Percentiles rank a stretch among this genome's conserved stretches.
phyloP scores from a whole-genome alignment of 148 eudicot species.

The Diospyros kaki region DNA sequence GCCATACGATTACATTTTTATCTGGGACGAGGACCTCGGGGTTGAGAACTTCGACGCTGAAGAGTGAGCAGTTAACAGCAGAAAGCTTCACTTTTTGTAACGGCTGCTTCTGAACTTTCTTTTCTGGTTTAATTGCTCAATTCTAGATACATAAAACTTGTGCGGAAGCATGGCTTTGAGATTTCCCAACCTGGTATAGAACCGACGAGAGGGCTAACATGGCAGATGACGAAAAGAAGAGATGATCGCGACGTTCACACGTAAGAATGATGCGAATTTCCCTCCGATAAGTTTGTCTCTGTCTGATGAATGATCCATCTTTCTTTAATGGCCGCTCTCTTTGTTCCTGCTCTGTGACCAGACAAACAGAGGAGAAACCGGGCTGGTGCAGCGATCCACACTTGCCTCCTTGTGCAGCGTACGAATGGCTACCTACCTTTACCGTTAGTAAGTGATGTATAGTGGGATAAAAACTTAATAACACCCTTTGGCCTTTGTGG shows the following conservation, averaged over 20 bases:
- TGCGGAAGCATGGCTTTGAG: conserved; percentile 83
- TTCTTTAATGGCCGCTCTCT: neutral
- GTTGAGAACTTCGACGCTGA: conserved; percentile 81
- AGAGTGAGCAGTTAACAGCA: conserved; percentile 48
- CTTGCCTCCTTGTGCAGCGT: conserved; percentile 90
- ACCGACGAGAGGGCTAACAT: conserved; percentile 37
- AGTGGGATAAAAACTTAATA: no score
- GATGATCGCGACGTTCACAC: conserved; percentile 70
- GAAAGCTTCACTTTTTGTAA: neutral
- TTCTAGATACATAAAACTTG: conserved; percentile 71
- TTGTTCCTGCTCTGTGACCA: conserved; percentile 18
- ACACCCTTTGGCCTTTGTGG: no score
- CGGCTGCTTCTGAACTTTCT: neutral
- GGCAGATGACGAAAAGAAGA: conserved; percentile 73
- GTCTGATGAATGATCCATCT: neutral
- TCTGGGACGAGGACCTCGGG: conserved; percentile 98
- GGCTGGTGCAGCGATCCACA: conserved; percentile 68
- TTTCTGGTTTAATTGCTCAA: conserved; percentile 8
- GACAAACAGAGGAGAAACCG: conserved; percentile 56
- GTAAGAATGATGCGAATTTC: conserved; percentile 34
- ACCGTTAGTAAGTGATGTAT: neutral
- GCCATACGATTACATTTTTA: conserved; percentile 81
- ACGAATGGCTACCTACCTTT: conserved; percentile 11
- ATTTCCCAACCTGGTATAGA: conserved; percentile 96
- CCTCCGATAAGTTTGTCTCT: neutral